Base-by-base conservation (phyloP, 2,329 filamentous ascomycete species). In the Fusarium verticillioides region DNA sequence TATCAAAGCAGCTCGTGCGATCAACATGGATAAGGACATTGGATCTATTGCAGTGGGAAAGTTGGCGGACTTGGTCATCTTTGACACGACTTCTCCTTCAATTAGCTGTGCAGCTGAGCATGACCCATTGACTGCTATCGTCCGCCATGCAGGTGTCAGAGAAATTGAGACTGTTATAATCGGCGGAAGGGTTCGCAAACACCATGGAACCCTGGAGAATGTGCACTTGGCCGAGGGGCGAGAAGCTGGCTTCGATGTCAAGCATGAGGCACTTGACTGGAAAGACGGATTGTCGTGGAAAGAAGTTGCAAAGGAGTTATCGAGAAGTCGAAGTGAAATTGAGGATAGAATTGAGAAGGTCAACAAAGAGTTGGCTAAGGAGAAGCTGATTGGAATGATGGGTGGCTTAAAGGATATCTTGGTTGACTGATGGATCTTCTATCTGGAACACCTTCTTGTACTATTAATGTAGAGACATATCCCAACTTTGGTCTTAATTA, bases 151-250 rank as follows among this genome's bases (percentile, higher is more conserved):
- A 2, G 63, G 34, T 1, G 40, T 61, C 0, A 60, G 53, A 26
- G 63, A 67, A 34, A 21, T 67, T 6, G 64, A 67, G 11, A 37
- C 63, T 1, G 64, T 67, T 3, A 61, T 67, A 5, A 10, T 67
- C 7, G 53, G 63, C 0, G 64, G 64, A 30, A 30, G 28, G 28
- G 28, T 61, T 1, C 21, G 34, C 2, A 67, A 67, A 5, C 7
- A 32, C 1, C 18, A 47, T 15, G 64, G 64, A 9, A 9, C 7
- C 0, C 9, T 67, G 18, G 0, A 42, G 7, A 50, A 18, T 0
- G 64, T 61, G 15, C 9, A 36, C 1, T 28, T 67, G 21, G 23
- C 13, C 0, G 34, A 47, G 5, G 28, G 34, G 0, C 28, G 21
- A 6, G 62, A 61, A 4, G 46, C 21, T 10, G 53, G 63, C 0